A percentile compares a stretch with the other conserved stretches of the same genome.
These are phyloP conservation scores for Bidens hawaiensis DNA, from an alignment of 140 eudicot genomes.

Conservation along the genomic window DNA sequence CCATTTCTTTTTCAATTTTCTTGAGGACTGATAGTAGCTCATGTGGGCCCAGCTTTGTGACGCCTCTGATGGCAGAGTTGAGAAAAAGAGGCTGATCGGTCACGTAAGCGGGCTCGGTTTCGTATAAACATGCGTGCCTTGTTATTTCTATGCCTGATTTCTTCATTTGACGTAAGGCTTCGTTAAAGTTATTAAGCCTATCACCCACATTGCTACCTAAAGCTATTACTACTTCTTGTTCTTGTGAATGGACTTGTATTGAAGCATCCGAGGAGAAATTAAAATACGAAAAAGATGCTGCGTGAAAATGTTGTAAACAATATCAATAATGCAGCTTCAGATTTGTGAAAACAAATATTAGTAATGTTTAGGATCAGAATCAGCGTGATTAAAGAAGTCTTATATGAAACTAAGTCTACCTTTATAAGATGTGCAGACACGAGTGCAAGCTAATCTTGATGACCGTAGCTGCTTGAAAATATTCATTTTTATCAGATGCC, in stretches of 20 bases:
- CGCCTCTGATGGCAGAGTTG: constrained; percentile 88
- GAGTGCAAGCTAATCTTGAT: constrained; percentile 24
- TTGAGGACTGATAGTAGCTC: constrained; percentile 58
- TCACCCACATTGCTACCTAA: constrained; percentile 94
- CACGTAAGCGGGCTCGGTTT: constrained; percentile 92
- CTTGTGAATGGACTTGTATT: constrained; percentile 62
- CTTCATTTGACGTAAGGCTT: constrained; percentile 71
- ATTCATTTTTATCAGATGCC: constrained; percentile 32
- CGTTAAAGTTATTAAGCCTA: constrained; percentile 67
- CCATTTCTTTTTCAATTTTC: constrained; percentile 87
- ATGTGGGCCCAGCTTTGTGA: constrained; percentile 78
- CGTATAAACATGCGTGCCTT: constrained; percentile 79
- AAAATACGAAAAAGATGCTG: constrained; percentile 44
- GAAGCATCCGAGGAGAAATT: constrained; percentile 46
- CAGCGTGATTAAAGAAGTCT: neutral
- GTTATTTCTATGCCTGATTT: constrained; percentile 63
- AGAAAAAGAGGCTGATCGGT: constrained; percentile 91
- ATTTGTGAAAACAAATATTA: neutral
- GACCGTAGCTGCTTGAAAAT: constrained; percentile 48
- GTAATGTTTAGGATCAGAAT: neutral
- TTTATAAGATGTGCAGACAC: constrained; percentile 29
- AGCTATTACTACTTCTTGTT: constrained; percentile 86
- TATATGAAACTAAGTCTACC: constrained; percentile 32
- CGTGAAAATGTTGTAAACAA: constrained; percentile 17
- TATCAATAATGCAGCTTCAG: neutral